These are phyloP conservation scores for Voacanga thouarsii DNA, from an alignment of 257 asterid genomes.

Conservation along the genomic window DNA sequence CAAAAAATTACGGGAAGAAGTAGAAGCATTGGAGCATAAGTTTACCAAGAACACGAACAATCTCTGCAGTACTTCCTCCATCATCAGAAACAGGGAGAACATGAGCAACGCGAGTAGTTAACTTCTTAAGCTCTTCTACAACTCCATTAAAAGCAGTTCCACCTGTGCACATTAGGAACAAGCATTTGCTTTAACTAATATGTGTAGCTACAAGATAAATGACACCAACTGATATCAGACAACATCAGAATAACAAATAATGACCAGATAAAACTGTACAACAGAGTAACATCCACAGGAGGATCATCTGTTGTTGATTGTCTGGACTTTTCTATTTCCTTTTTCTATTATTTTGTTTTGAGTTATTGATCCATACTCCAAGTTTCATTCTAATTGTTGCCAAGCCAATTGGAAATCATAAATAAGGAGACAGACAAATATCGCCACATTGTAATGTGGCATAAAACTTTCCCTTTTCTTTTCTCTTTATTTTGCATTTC, in stretches of 20 bases:
- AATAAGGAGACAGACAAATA: not conserved
- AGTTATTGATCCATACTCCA: not conserved
- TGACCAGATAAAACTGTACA: not conserved
- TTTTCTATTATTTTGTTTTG: not conserved
- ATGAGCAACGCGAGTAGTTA: slow-evolving; percentile 87
- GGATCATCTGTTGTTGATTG: not conserved
- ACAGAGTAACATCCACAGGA: not conserved
- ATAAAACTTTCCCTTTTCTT: not conserved
- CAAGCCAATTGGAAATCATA: not conserved
- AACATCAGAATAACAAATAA: not conserved
- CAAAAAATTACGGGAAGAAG: slow-evolving; percentile 4
- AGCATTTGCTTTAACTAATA: not conserved
- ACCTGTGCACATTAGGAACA: slow-evolving; percentile 43
- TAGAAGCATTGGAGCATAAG: slow-evolving; percentile 19
- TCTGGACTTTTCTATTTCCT: not conserved
- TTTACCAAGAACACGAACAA: slow-evolving; percentile 96
- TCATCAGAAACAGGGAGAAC: slow-evolving; percentile 98
- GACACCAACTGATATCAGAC: not conserved
- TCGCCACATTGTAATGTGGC: not conserved
- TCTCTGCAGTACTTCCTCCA: slow-evolving; percentile 99
- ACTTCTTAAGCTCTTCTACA: slow-evolving; percentile 85
- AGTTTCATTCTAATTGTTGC: not conserved
- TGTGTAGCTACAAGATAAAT: not conserved
- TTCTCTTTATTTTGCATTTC: not conserved
- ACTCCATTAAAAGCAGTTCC: slow-evolving; percentile 99